A percentile compares a stretch with the other conserved stretches of the same genome.
phyloP scores from a whole-genome alignment of 2,329 filamentous ascomycete genomes.

The Exophiala calicioides region DNA sequence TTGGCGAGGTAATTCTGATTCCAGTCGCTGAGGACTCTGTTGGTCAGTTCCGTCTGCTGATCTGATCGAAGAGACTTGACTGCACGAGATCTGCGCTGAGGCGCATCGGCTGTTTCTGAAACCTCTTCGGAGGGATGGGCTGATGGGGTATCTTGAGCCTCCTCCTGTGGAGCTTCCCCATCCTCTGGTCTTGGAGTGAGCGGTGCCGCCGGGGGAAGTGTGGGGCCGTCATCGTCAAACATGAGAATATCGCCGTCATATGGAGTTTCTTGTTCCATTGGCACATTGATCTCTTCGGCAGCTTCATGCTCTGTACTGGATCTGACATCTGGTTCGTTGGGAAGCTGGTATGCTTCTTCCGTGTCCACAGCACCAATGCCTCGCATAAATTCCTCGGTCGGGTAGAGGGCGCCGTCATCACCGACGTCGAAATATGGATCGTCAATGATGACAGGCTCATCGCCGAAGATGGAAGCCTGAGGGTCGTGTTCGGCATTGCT shows the following conservation, averaged over 20 bases:
- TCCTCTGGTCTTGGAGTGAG: constrained; percentile 15
- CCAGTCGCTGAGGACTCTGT: constrained; percentile 59
- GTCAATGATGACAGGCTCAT: constrained; percentile 48
- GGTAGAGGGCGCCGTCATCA: constrained; percentile 59
- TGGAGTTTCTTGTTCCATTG: constrained; percentile 28
- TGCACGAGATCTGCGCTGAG: constrained; percentile 38
- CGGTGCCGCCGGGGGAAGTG: constrained; percentile 34
- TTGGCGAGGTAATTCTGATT: constrained; percentile 60
- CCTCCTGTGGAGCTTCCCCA: constrained; percentile 18
- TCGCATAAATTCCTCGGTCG: constrained; percentile 29
- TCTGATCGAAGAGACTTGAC: constrained; percentile 52
- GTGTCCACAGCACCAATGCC: constrained; percentile 9
- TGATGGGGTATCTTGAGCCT: constrained; percentile 18
- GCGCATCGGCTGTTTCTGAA: constrained; percentile 24
- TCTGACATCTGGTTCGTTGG: neutral
- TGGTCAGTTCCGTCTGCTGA: constrained; percentile 53
- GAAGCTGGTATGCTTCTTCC: neutral
- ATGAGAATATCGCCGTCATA: constrained; percentile 32
- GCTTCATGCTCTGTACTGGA: neutral
- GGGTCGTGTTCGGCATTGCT: constrained; percentile 34
- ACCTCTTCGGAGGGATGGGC: constrained; percentile 5
- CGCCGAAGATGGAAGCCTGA: constrained; percentile 36
- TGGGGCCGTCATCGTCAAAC: constrained; percentile 35
- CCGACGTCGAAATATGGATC: constrained; percentile 64
- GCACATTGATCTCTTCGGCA: constrained; percentile 1